These are phyloP conservation scores for Aphanomyces euteiches DNA, from an alignment of 352 stramenopile genomes.

Conservation along the genomic window DNA sequence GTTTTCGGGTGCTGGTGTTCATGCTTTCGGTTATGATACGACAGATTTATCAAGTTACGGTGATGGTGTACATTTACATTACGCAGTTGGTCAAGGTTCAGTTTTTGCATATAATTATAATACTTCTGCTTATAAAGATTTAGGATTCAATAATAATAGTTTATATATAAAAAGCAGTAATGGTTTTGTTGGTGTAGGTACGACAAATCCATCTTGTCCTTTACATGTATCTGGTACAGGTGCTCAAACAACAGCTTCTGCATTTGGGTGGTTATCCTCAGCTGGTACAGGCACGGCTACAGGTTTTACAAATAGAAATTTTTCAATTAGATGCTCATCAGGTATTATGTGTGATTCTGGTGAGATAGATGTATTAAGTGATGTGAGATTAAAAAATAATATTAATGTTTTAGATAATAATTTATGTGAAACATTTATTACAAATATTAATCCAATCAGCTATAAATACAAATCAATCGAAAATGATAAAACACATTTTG, in stretches of 20 bases:
- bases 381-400: slow-evolving; percentile 1
- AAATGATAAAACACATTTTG: slow-evolving; percentile 1
- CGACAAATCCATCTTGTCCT: slow-evolving; percentile 5
- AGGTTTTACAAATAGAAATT: background rate
- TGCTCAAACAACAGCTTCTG: slow-evolving; percentile 7
- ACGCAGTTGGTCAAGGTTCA: background rate
- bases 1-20: background rate
- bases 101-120: background rate
- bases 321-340: slow-evolving; percentile 7
- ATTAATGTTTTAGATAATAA: slow-evolving; percentile 1
- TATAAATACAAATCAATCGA: slow-evolving; percentile 6
- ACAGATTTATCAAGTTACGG: background rate
- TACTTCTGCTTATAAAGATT: background rate
- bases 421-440: slow-evolving; percentile 4
- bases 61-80: background rate
- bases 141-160: slow-evolving; percentile 18
- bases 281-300: background rate
- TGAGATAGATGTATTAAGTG: slow-evolving; percentile 9
- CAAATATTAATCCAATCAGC: slow-evolving; percentile 12
- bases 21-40: background rate
- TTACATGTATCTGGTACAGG: slow-evolving; percentile 9
- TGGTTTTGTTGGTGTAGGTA: slow-evolving; percentile 3
- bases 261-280: background rate
- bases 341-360: slow-evolving; percentile 3
- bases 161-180: slow-evolving; percentile 10